Conservation (phyloP, 257 asterid species). For the Solanum appendiculatum region DNA sequence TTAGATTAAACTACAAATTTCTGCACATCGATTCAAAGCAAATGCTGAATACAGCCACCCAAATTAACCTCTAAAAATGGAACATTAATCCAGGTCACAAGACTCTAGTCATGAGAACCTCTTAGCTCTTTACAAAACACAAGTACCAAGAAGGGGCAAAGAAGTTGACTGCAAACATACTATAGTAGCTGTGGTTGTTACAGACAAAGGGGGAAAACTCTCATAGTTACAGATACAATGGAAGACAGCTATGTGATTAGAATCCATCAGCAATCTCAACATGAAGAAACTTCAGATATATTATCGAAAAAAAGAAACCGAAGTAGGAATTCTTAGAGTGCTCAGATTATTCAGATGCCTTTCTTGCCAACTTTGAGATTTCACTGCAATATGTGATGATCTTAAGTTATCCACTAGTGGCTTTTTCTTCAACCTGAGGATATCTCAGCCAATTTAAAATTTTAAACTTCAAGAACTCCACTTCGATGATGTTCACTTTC, state of each 20-base stretch:
- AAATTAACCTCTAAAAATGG: neutral
- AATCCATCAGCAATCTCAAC: neutral
- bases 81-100: neutral
- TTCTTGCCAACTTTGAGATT: neutral
- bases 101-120: neutral
- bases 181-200: neutral
- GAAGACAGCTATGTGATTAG: neutral
- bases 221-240: neutral
- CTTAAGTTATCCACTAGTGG: neutral
- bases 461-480: neutral
- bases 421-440: neutral
- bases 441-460: neutral
- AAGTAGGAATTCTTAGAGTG: neutral
- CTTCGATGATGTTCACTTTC: neutral
- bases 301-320: neutral
- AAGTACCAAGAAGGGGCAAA: neutral
- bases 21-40: neutral
- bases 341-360: neutral
- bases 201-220: neutral
- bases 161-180: neutral
- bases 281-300: neutral
- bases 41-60: neutral
- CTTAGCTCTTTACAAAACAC: neutral
- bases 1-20: neutral
- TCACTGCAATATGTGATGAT: neutral